Base-by-base conservation (phyloP, 768 basidiomycete species). In the Gyrodon lividus region DNA sequence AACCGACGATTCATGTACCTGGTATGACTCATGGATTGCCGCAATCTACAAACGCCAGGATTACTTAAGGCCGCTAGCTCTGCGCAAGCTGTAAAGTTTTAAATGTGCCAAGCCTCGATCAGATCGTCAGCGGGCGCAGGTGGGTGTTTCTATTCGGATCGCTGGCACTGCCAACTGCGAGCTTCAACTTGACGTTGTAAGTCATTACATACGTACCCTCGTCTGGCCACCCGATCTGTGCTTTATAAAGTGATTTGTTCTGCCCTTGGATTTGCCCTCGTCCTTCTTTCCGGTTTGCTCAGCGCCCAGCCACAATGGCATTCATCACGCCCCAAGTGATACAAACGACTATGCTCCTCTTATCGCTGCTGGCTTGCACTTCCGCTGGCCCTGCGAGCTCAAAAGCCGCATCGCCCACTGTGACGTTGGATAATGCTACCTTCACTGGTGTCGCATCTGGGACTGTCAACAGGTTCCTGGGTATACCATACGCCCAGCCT, bases 401-500 rank as follows among this genome's bases (percentile, higher is more conserved):
- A 26, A 28, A 13, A n/a, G 24, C 23, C 26, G 5, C 24, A 23
- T 13, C 41, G 68, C 1, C 41, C 9, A 23, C 23, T 26, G 68
- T 81, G 24, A 68, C 61, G 6, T 70, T 81, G 31, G 76, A 77
- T 55, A 54, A 66, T 41, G 79, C 70, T 4, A 77, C 72, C 0
- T 72, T 81, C 61, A 67, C 67, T n/a, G 81, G 81, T 14, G 57
- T 52, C 16, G 58, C 61, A 8, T 64, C 62, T 30, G 71, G 71
- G 3, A 51, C 51, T 3, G 58, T 68, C 10, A 61, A 73, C 9
- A 69, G 72, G 50, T 83, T 77, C 57, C 63, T 79, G 2, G 80
- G 81, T 2, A 79, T 83, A 34, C 81, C 81, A 1, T 83, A 78
- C 48, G 81, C 79, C 13, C 54, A 74, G 59, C 76, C 82, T 20